phyloP scores from a whole-genome alignment of 2,329 filamentous ascomycete genomes.

The Penicillium sp. region DNA sequence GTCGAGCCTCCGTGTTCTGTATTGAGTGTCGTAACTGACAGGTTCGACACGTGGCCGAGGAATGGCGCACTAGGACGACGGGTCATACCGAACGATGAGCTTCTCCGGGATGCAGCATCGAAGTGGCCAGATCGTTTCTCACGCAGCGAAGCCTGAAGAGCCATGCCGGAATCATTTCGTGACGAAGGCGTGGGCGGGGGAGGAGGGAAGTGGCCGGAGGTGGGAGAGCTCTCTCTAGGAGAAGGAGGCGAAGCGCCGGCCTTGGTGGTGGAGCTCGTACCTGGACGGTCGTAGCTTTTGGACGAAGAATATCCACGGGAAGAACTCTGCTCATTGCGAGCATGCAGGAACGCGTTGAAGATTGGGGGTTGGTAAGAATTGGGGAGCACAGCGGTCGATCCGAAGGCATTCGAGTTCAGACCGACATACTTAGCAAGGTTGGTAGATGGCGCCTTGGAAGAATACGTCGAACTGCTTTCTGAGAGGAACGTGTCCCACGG shows the following conservation, averaged over 20 bases:
- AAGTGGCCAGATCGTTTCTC: conserved; percentile 97
- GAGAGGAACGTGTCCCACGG: conserved; percentile 88
- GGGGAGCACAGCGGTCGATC: conserved; percentile 61
- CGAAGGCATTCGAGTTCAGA: conserved; percentile 88
- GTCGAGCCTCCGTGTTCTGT: conserved; percentile 47
- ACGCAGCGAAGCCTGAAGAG: conserved; percentile 79
- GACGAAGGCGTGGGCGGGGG: conserved; percentile 80
- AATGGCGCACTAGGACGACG: conserved; percentile 73
- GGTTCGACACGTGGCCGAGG: conserved; percentile 61
- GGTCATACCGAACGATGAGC: conserved; percentile 86
- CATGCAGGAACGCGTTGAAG: conserved; percentile 88
- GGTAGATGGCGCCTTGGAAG: conserved; percentile 68
- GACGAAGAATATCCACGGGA: conserved; percentile 46
- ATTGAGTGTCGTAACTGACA: conserved; percentile 51
- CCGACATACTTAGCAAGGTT: conserved; percentile 84
- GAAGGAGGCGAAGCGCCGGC: conserved; percentile 58
- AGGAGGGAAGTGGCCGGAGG: conserved; percentile 76
- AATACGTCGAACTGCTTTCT: conserved; percentile 82
- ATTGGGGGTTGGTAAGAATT: conserved; percentile 65
- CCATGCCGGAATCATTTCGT: conserved; percentile 88
- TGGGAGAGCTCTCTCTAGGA: conserved; percentile 68
- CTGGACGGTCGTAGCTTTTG: conserved; percentile 67
- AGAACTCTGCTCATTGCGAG: conserved; percentile 65
- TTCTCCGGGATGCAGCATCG: conserved; percentile 77
- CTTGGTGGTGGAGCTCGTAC: conserved; percentile 66